Conservation (phyloP, 148 eudicot species). For the Oxyria digyna region DNA sequence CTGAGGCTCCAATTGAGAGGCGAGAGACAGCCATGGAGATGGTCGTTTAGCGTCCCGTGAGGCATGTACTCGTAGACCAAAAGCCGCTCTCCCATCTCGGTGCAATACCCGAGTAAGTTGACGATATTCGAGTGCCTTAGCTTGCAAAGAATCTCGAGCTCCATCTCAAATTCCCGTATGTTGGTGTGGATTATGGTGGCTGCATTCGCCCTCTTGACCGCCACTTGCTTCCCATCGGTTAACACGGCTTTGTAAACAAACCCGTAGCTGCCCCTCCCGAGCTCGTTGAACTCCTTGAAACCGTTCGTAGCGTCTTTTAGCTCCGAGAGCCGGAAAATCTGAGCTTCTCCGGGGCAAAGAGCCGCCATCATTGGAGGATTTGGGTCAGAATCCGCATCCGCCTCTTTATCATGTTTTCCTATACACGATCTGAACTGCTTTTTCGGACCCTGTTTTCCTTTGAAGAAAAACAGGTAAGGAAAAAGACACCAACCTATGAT, state of each 20-base stretch:
- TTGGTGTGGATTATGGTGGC: constrained; percentile 91
- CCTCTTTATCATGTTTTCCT: constrained; percentile 35
- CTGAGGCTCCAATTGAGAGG: constrained; percentile 64
- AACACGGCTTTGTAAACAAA: constrained; percentile 86
- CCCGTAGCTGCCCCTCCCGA: constrained; percentile 92
- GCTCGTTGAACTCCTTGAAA: constrained; percentile 95
- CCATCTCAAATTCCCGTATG: constrained; percentile 69
- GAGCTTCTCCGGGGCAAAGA: constrained; percentile 65
- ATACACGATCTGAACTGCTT: constrained; percentile 56
- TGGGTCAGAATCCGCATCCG: constrained; percentile 24
- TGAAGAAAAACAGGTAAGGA: constrained; percentile 34
- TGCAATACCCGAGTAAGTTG: constrained; percentile 83
- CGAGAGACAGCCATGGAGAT: constrained; percentile 82
- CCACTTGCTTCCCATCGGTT: constrained; percentile 74
- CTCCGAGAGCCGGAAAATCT: constrained; percentile 74
- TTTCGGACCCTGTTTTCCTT: constrained; percentile 32
- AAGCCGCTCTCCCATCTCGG: constrained; percentile 93
- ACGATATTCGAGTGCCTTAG: constrained; percentile 66
- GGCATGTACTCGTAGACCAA: constrained; percentile 94
- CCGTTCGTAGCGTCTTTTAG: constrained; percentile 93
- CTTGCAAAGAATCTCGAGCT: constrained; percentile 78
- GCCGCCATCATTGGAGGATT: constrained; percentile 26
- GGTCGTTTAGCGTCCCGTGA: constrained; percentile 84
- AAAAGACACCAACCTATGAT: constrained; percentile 56
- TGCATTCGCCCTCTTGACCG: constrained; percentile 90